Conservation (phyloP, 148 eudicot genomes). For the Dianthus caryophyllus region DNA sequence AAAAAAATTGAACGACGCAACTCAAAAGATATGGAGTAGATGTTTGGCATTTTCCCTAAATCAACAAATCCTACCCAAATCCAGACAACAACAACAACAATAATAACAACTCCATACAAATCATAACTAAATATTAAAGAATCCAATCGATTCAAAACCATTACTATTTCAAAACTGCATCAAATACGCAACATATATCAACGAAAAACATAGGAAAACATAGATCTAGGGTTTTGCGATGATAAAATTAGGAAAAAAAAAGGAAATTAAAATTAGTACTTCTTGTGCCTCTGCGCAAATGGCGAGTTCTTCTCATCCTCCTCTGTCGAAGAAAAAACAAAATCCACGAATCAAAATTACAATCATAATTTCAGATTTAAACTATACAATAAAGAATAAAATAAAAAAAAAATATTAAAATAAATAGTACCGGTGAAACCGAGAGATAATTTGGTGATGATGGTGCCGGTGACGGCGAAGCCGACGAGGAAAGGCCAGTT, state of each 20-base stretch:
- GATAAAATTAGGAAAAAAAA: not conserved
- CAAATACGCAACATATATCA: not conserved
- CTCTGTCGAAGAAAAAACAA: conserved; percentile 36
- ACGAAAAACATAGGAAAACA: not conserved
- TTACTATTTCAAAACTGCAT: too few species aligned
- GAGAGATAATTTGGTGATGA: conserved; percentile 28
- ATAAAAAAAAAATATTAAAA: not conserved
- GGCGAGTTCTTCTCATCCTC: conserved; percentile 77
- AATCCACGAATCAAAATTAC: not conserved
- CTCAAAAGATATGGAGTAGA: too few species aligned
- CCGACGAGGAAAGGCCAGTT: conserved; percentile 32
- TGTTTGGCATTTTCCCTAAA: too few species aligned
- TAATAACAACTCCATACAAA: too few species aligned
- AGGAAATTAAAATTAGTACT: conserved; percentile 27
- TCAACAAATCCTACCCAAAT: too few species aligned
- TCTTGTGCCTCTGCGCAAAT: conserved; percentile 76
- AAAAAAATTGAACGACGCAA: too few species aligned
- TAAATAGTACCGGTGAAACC: conserved; percentile 20
- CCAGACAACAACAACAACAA: too few species aligned
- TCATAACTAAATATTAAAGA: too few species aligned
- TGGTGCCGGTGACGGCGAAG: conserved; percentile 20
- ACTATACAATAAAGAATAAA: not conserved
- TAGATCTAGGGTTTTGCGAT: conserved; percentile 30
- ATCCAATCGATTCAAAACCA: too few species aligned
- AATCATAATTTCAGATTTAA: not conserved